Evolutionary conservation across 2,329 filamentous ascomycete species (phyloP).

Genomic region (Penicillium frequentans): DNA sequence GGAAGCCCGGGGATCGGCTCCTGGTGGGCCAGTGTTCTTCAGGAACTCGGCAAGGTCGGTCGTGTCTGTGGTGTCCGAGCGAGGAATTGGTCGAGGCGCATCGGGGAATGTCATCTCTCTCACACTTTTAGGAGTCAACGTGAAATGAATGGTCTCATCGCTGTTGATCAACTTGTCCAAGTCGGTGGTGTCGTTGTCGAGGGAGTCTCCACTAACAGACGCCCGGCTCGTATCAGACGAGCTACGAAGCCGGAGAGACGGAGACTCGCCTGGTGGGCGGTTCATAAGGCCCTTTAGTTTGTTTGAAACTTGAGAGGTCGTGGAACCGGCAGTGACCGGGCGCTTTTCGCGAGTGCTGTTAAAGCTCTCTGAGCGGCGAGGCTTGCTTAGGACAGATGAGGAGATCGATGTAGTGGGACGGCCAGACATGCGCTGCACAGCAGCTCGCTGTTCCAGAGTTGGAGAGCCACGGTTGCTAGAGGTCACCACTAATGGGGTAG

Average conservation of each 20-base stretch:
- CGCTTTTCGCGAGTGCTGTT: constrained; percentile 39
- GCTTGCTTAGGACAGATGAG: constrained; percentile 26
- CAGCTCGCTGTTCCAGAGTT: constrained; percentile 36
- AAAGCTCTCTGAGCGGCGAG: constrained; percentile 42
- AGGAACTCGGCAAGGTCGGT: constrained; percentile 41
- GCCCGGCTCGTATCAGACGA: constrained; percentile 38
- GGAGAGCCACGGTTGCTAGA: constrained; percentile 24
- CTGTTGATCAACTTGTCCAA: constrained; percentile 81
- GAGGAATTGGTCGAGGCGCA: constrained; percentile 31
- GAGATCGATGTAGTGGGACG: constrained; percentile 31
- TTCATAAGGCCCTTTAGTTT: constrained; percentile 46
- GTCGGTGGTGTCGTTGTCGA: constrained; percentile 60
- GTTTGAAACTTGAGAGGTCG: constrained; percentile 40
- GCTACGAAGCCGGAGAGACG: constrained; percentile 32
- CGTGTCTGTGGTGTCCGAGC: constrained; percentile 37
- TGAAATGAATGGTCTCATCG: constrained; percentile 79
- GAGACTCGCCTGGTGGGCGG: constrained; percentile 29
- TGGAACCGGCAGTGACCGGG: constrained; percentile 41
- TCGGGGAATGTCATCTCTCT: constrained; percentile 63
- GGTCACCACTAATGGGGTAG: constrained; percentile 25
- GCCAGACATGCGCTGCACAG: constrained; percentile 40
- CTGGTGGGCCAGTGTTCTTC: constrained; percentile 36
- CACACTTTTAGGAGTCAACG: constrained; percentile 76
- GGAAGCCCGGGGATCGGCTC: constrained; percentile 21
- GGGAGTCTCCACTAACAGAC: constrained; percentile 30